phyloP scores from a whole-genome alignment of 495 filamentous ascomycete genomes.

The Copromyces sp. region DNA sequence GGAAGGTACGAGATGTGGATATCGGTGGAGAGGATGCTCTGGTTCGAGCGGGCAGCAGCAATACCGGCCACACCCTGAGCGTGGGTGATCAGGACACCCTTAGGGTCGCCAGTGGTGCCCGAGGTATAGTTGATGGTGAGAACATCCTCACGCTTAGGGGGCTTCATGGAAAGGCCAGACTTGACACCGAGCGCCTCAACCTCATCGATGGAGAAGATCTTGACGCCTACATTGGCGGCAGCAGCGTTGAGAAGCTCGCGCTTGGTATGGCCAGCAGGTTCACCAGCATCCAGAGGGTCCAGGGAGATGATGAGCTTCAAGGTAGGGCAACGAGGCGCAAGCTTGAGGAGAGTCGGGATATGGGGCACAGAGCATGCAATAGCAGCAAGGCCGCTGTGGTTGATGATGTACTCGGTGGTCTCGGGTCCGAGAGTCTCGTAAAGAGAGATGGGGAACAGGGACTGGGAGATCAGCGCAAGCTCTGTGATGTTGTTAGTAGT shows the following conservation, averaged over 20 bases:
- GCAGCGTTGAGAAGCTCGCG: slow-evolving; percentile 61
- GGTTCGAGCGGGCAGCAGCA: slow-evolving; percentile 43
- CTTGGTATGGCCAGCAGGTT: slow-evolving; percentile 70
- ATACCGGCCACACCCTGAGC: slow-evolving; percentile 67
- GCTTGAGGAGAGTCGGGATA: slow-evolving; percentile 73
- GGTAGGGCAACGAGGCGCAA: slow-evolving; percentile 64
- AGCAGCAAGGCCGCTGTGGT: slow-evolving; percentile 67
- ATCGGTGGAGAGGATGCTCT: slow-evolving; percentile 43
- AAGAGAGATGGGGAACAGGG: slow-evolving; percentile 81
- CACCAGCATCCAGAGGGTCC: slow-evolving; percentile 76
- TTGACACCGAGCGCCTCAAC: slow-evolving; percentile 66
- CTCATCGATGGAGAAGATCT: slow-evolving; percentile 66
- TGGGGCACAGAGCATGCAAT: slow-evolving; percentile 77
- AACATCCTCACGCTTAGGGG: slow-evolving; percentile 64
- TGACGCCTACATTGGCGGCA: slow-evolving; percentile 59
- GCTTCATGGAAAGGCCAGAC: slow-evolving; percentile 53
- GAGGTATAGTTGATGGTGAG: slow-evolving; percentile 98
- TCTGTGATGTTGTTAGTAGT: slow-evolving; percentile 40
- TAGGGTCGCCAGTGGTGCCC: slow-evolving; percentile 88
- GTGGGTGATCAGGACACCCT: slow-evolving; percentile 86
- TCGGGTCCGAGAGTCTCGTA: slow-evolving; percentile 93
- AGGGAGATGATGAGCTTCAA: slow-evolving; percentile 85
- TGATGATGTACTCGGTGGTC: slow-evolving; percentile 89
- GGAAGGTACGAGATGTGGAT: slow-evolving; percentile 79
- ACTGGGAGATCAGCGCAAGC: slow-evolving; percentile 81